These are phyloP conservation scores for Populus tomentosa DNA, from an alignment of 441 rosid species.

Conservation along the genomic window DNA sequence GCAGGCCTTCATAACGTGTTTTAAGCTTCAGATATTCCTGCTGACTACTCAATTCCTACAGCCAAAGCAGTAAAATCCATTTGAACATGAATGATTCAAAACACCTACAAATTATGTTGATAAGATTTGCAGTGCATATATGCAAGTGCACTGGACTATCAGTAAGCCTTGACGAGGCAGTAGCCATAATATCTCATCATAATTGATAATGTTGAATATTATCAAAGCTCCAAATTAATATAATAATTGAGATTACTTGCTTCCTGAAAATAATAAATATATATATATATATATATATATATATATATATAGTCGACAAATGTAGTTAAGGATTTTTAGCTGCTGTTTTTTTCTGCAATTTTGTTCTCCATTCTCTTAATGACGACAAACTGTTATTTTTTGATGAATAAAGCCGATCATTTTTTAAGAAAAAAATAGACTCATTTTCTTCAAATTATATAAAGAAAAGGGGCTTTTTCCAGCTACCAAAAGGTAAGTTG, in stretches of 20 bases:
- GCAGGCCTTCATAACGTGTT: conserved; percentile 82
- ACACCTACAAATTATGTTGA: background rate
- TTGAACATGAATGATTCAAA: conserved; percentile 4
- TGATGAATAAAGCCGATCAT: no score
- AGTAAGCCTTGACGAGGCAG: background rate
- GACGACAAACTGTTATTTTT: background rate
- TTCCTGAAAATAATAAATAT: background rate
- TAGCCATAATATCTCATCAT: background rate
- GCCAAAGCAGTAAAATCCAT: background rate
- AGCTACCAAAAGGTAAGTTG: background rate
- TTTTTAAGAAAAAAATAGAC: no score
- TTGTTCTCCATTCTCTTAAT: background rate
- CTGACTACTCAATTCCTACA: conserved; percentile 85
- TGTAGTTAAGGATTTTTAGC: background rate
- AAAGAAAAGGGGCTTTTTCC: background rate
- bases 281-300: background rate
- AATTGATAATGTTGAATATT: background rate
- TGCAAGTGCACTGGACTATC: background rate
- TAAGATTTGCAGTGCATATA: background rate
- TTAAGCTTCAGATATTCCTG: conserved; percentile 98
- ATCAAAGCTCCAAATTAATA: background rate
- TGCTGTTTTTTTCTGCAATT: background rate
- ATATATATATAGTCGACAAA: no score
- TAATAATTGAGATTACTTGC: background rate
- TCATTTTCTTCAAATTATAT: no score